Base-by-base conservation (phyloP, 2,329 filamentous ascomycete genomes). In the Byssoonygena ceratinophila region DNA sequence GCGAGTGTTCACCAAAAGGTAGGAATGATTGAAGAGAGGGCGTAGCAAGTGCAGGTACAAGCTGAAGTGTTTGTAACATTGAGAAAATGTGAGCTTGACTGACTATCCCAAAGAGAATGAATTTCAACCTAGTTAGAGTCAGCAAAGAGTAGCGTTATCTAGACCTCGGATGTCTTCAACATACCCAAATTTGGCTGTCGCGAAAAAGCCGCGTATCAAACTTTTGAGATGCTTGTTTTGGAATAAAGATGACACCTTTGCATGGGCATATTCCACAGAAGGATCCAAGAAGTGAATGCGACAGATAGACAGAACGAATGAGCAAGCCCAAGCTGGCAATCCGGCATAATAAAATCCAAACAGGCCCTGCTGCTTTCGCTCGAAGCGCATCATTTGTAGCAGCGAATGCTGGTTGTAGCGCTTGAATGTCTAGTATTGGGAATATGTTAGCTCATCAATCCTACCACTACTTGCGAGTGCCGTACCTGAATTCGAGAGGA, bases 81-180 rank as follows among this genome's bases (percentile, higher is more conserved):
- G 70, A 68, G 53, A 70, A 71, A 61, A 72, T 67, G 53, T 72
- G 68, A 23, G 66, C 61, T 55, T 72, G 69, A 46, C 70, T 63
- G 25, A 69, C 66, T 8, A 72, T 53, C 14, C 68, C 57, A 46
- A 70, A 66, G 32, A 71, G 58, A 1, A 60, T 59, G 22, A 63
- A 61, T 57, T 64, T 63, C 20, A 65, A 55, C 31, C 71, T 74
- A 40, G 2, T 25, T 29, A 23, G 14, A 50, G n/a, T 65, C 47
- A 64, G 61, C 40, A 45, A 40, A 54, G 20, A 1, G 12, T 4
- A 14, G 25, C n/a, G 1, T 11, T 52, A 11, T 20, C 8, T 49
- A n/a, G 12, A 36, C 9, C 2, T 16, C 18, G 12, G 23, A 1
- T 7, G 29, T 12, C 16, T 34, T 6, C 12, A 44, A 61, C 63